phyloP scores from a whole-genome alignment of 2,329 filamentous ascomycete species.

The Hymenoscyphus fraxineus region DNA sequence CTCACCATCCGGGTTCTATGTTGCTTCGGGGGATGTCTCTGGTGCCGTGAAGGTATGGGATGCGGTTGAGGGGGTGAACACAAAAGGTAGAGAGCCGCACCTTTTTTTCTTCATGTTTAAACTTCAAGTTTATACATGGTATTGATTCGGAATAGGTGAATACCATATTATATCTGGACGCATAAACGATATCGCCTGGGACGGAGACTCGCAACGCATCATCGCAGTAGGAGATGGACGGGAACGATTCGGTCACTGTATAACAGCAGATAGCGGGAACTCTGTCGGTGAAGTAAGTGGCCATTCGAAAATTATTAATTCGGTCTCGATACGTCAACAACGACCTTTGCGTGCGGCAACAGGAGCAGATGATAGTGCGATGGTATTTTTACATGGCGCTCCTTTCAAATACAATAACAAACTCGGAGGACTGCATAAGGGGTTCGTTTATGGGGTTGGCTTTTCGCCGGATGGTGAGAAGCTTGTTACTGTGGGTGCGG shows the following conservation, averaged over 20 bases:
- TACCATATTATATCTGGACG: constrained; percentile 91
- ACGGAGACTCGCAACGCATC: constrained; percentile 92
- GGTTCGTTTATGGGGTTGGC: constrained; percentile 81
- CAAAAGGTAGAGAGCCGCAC: constrained; percentile 48
- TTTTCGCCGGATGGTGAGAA: constrained; percentile 84
- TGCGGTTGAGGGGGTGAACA: constrained; percentile 75
- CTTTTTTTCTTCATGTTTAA: neutral
- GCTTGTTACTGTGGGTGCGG: constrained; percentile 87
- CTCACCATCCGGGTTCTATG: constrained; percentile 88
- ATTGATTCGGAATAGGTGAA: constrained; percentile 52
- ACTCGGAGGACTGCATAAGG: constrained; percentile 72
- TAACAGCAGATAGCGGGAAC: constrained; percentile 94
- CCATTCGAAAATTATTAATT: constrained; percentile 86
- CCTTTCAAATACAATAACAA: constrained; percentile 97
- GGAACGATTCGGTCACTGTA: constrained; percentile 88
- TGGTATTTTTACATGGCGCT: constrained; percentile 90
- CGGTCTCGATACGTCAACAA: constrained; percentile 83
- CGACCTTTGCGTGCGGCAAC: constrained; percentile 89
- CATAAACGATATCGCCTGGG: constrained; percentile 96
- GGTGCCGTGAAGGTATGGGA: constrained; percentile 93
- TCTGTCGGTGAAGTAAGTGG: constrained; percentile 91
- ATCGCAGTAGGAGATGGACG: constrained; percentile 95
- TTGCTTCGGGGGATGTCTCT: constrained; percentile 84
- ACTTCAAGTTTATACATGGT: neutral
- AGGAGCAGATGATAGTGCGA: constrained; percentile 80